Percentiles rank a stretch among this genome's conserved stretches.
Evolutionary conservation across 2,329 filamentous ascomycete genomes (phyloP).

Genomic region (Botrytis byssoidea): DNA sequence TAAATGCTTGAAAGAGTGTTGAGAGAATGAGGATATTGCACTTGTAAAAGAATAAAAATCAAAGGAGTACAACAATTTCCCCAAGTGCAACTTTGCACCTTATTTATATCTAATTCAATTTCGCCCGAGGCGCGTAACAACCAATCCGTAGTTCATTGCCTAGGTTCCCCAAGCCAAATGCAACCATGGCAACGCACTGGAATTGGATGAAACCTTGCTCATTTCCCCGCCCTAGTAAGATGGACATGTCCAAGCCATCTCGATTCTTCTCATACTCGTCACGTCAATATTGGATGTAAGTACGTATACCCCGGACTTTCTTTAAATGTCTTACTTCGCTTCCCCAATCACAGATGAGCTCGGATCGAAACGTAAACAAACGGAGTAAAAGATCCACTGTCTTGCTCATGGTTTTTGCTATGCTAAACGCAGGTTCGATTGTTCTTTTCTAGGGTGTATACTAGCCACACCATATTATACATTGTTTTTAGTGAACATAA

Average conservation of each 20-base stretch:
- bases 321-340: constrained; percentile 13
- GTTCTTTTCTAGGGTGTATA: background rate
- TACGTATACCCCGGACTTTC: constrained; percentile 8
- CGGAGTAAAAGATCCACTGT: background rate
- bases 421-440: background rate
- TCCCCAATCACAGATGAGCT: constrained; percentile 9
- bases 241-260: background rate
- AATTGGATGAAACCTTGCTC: background rate
- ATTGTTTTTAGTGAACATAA: background rate
- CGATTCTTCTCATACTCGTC: constrained; percentile 1
- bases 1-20: too few relatives aligned
- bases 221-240: constrained; percentile 1
- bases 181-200: constrained; percentile 13
- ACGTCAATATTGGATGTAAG: background rate
- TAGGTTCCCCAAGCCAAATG: background rate
- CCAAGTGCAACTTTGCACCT: background rate
- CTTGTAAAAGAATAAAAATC: background rate
- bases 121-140: background rate
- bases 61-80: background rate
- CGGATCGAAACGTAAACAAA: constrained; percentile 6
- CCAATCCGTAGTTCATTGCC: background rate
- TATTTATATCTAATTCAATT: constrained; percentile 3
- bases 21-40: background rate
- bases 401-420: background rate
- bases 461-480: background rate